Evolutionary conservation across 371 early-diverging fungal species (phyloP), one percentile per base, ranked within the genome.

Genomic region (Dentiscutata heterogama): DNA sequence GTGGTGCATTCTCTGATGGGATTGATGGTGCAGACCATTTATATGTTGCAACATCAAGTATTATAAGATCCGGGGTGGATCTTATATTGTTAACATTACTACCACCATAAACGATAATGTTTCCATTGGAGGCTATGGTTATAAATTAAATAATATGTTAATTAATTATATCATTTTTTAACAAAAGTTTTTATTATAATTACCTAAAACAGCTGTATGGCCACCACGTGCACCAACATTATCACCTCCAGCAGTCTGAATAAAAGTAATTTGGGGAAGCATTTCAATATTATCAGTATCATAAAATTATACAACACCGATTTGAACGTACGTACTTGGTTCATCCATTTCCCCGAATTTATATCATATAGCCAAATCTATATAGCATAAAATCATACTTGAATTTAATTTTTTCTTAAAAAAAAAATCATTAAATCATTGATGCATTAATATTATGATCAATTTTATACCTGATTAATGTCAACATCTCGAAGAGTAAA

Each of bases 121-220:
- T 70, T 39, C n/a, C 39, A 46, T 70, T n/a, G 7, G 46, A 22
- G 10, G 46, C 46, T 70, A 39, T 8, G 0, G 18, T 70, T 39
- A 39, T n/a, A 20, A 11, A 46, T 39, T 22, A 68, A 20, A 31
- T n/a, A 22, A 70, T 39, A 10, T 42, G 10, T 20, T 20, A 58
- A 13, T 58, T 58, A 58, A 58, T 58, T 58, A 58, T 58, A 3
- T 7, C n/a, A n/a, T n/a, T 58, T 20, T n/a, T 20, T 18, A 22
- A 58, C 5, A 1, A n/a, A n/a, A 58, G 3, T 58, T 58, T 18
- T 20, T 58, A 64, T 35, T 64, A 10, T 10, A 64, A 8, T 2
- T 42, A 68, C 68, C 42, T 42, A 68, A 68, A 39, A 68, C 68
- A 39, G 68, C 35, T 46, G 68, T n/a, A 68, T 31, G 39, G 3